A percentile compares a stretch with the other conserved stretches of the same genome.
phyloP scores from a whole-genome alignment of 768 basidiomycete genomes.

The Naematelia aurantialba region DNA sequence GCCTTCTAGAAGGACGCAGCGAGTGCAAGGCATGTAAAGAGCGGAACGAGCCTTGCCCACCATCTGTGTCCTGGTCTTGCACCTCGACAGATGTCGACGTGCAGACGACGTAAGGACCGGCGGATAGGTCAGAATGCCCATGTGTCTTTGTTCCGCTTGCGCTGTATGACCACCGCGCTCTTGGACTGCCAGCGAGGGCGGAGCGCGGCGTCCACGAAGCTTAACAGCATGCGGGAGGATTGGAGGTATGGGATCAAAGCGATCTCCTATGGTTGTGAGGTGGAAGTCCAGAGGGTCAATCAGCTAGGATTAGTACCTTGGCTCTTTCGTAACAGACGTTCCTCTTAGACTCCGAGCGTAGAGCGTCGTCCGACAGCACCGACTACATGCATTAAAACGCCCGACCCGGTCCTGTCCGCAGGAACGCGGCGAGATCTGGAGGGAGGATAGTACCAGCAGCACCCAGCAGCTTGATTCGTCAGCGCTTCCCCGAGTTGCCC shows the following conservation, averaged over 20 bases:
- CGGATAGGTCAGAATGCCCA: constrained; percentile 43
- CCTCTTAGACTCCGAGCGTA: no score
- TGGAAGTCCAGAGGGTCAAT: no score
- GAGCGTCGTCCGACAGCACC: no score
- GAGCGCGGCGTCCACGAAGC: not conserved
- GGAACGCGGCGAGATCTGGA: constrained; percentile 30
- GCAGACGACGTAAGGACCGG: constrained; percentile 8
- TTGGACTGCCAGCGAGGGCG: constrained; percentile 14
- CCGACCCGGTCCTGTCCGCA: constrained; percentile 15
- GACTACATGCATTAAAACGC: constrained; percentile 3
- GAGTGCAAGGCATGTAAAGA: constrained; percentile 24
- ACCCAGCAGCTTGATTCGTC: constrained; percentile 26
- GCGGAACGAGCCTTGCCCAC: constrained; percentile 40
- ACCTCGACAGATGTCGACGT: constrained; percentile 5
- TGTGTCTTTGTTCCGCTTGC: constrained; percentile 24
- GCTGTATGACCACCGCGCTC: not conserved
- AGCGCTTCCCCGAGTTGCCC: constrained; percentile 3
- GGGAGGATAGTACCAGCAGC: constrained; percentile 18
- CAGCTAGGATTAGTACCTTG: no score
- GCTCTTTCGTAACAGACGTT: no score
- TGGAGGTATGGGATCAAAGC: no score
- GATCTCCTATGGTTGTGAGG: no score
- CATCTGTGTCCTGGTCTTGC: not conserved
- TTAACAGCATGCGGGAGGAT: constrained; percentile 4
- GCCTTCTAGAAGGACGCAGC: not conserved